Conservation (phyloP, 2,329 filamentous ascomycete species). For the Curvularia eragrostidis region DNA sequence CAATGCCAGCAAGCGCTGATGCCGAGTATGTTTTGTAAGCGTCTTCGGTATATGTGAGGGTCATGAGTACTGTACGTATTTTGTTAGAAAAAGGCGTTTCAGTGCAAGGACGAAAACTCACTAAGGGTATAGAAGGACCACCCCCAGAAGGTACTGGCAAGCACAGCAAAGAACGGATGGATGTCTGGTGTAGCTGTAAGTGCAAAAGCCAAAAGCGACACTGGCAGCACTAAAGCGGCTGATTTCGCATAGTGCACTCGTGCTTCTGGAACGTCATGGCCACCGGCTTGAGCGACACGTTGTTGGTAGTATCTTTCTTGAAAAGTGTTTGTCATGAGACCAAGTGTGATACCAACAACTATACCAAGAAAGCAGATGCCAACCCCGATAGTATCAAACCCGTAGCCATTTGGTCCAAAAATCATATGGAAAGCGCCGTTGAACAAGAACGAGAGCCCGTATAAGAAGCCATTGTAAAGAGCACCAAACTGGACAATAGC, state of each 20-base stretch:
- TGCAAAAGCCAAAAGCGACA: constrained; percentile 49
- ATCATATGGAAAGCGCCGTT: constrained; percentile 59
- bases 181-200: constrained; percentile 38
- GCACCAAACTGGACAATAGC: constrained; percentile 58
- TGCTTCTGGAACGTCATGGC: constrained; percentile 53
- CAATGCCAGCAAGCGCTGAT: constrained; percentile 52
- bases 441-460: constrained; percentile 59
- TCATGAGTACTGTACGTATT: constrained; percentile 50
- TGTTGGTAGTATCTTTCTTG: constrained; percentile 55
- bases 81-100: not conserved
- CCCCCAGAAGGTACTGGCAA: constrained; percentile 59
- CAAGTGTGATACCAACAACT: constrained; percentile 52
- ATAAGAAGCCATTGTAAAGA: constrained; percentile 58
- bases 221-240: constrained; percentile 49
- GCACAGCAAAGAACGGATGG: constrained; percentile 55
- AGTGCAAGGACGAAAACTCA: constrained; percentile 8
- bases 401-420: constrained; percentile 55
- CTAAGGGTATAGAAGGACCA: constrained; percentile 59
- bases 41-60: constrained; percentile 58
- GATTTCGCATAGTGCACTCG: constrained; percentile 51
- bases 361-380: constrained; percentile 53
- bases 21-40: constrained; percentile 56
- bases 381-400: constrained; percentile 50
- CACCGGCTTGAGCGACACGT: constrained; percentile 39
- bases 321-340: constrained; percentile 54